A percentile compares a stretch with the other conserved stretches of the same genome.
phyloP scores from a whole-genome alignment of 208 protist genomes.

The Wallacemonas sp. region DNA sequence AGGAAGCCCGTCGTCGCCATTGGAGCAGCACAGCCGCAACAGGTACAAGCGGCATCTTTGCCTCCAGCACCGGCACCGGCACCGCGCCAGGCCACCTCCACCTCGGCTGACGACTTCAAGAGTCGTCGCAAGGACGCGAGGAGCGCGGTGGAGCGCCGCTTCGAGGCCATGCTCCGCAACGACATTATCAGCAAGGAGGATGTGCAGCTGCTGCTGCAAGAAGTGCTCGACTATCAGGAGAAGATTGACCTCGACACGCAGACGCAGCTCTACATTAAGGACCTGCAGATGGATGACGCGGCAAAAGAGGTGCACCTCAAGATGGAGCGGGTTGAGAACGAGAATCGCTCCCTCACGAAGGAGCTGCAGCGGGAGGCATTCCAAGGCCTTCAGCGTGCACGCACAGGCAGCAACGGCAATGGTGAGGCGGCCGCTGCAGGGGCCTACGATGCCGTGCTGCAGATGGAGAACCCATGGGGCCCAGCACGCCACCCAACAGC shows the following conservation, averaged over 20 bases:
- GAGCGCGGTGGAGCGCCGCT: slow-evolving; percentile 52
- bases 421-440: background rate
- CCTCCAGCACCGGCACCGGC: slow-evolving; percentile 17
- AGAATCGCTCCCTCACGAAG: slow-evolving; percentile 41
- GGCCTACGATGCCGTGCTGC: slow-evolving; percentile 13
- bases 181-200: slow-evolving; percentile 44
- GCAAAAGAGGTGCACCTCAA: slow-evolving; percentile 30
- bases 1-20: slow-evolving; percentile 13
- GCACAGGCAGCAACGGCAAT: background rate
- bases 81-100: slow-evolving; percentile 14
- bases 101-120: slow-evolving; percentile 19
- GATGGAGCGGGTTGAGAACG: slow-evolving; percentile 32
- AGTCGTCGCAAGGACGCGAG: slow-evolving; percentile 29
- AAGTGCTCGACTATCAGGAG: slow-evolving; percentile 81
- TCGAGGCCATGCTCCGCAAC: slow-evolving; percentile 43
- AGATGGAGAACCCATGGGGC: slow-evolving; percentile 7
- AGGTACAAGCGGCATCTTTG: background rate
- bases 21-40: slow-evolving; percentile 19
- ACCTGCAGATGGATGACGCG: slow-evolving; percentile 57
- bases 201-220: slow-evolving; percentile 56
- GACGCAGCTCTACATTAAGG: slow-evolving; percentile 53
- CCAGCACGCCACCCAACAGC: background rate
- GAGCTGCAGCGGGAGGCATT: slow-evolving; percentile 29
- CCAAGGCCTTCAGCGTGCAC: slow-evolving; percentile 27
- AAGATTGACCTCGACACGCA: slow-evolving; percentile 44